phyloP scores from a whole-genome alignment of 208 protist species.

The Porcisia deanei region DNA sequence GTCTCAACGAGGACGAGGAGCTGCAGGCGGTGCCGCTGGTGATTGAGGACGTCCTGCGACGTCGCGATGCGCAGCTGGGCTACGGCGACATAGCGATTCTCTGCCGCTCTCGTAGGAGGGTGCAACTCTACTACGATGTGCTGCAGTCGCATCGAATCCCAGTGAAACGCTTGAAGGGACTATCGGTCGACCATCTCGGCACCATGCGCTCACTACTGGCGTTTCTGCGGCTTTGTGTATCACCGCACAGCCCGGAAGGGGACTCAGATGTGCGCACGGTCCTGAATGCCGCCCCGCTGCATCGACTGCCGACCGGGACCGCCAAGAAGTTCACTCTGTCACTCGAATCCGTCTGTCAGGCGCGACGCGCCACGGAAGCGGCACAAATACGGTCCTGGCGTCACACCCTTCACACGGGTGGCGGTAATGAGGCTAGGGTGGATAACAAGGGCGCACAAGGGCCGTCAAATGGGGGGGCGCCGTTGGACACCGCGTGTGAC shows the following conservation, averaged over 20 bases:
- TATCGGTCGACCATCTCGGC: conserved; percentile 32
- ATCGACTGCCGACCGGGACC: conserved; percentile 26
- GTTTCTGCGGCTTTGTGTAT: conserved; percentile 59
- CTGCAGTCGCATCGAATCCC: conserved; percentile 58
- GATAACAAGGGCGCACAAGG: background rate
- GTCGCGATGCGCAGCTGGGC: conserved; percentile 30
- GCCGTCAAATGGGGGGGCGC: background rate
- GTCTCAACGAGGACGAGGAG: conserved; percentile 40
- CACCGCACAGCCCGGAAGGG: conserved; percentile 38
- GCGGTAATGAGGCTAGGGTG: background rate
- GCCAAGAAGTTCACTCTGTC: conserved; percentile 55
- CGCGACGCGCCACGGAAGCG: conserved; percentile 23
- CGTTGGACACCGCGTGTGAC: background rate
- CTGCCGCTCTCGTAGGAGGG: conserved; percentile 65
- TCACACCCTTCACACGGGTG: conserved; percentile 4
- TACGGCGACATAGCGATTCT: conserved; percentile 84
- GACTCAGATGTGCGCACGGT: conserved; percentile 65
- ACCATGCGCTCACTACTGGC: conserved; percentile 53
- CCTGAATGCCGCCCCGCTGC: conserved; percentile 41
- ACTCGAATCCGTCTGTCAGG: conserved; percentile 41
- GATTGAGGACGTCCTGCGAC: conserved; percentile 48
- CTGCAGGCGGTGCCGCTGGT: conserved; percentile 41
- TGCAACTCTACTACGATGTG: conserved; percentile 36
- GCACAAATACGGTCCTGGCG: conserved; percentile 21
- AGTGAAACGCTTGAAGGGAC: conserved; percentile 41